Evolutionary conservation across 441 rosid genomes (phyloP).

Genomic region (Breynia disticha): DNA sequence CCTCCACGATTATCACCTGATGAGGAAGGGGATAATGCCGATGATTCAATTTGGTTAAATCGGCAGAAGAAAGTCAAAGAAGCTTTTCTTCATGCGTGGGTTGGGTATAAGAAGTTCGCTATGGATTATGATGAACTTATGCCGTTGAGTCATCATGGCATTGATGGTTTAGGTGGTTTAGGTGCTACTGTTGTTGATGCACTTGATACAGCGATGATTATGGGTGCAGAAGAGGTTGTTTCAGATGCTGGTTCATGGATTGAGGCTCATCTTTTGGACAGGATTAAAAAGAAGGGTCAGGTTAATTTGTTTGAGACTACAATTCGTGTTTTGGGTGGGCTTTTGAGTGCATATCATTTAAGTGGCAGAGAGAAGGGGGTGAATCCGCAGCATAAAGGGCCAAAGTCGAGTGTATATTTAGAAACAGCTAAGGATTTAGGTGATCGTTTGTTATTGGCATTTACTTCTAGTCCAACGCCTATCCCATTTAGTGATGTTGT

Average conservation of each 20-base stretch:
- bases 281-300: slow-evolving; percentile 80
- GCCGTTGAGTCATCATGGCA: slow-evolving; percentile 69
- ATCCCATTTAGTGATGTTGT: slow-evolving; percentile 86
- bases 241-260: slow-evolving; percentile 88
- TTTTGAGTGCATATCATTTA: slow-evolving; percentile 91
- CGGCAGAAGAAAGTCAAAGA: slow-evolving; percentile 66
- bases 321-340: slow-evolving; percentile 92
- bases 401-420: slow-evolving; percentile 61
- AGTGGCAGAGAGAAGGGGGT: slow-evolving; percentile 65
- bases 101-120: slow-evolving; percentile 79
- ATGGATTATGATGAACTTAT: slow-evolving; percentile 94
- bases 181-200: slow-evolving; percentile 95
- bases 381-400: slow-evolving; percentile 39
- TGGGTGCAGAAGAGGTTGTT: slow-evolving; percentile 71
- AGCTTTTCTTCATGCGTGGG: slow-evolving; percentile 89
- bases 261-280: slow-evolving; percentile 64
- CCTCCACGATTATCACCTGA: slow-evolving; percentile 87
- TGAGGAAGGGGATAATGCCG: slow-evolving; percentile 32
- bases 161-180: slow-evolving; percentile 88
- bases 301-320: slow-evolving; percentile 96
- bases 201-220: slow-evolving; percentile 96
- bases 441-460: slow-evolving; percentile 81
- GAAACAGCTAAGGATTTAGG: slow-evolving; percentile 72
- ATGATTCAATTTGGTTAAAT: slow-evolving; percentile 45
- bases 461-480: slow-evolving; percentile 78